Evolutionary conservation across 192 early-diverging fungal genomes (phyloP).

Genomic region (Fimicolochytrium jonesii): DNA sequence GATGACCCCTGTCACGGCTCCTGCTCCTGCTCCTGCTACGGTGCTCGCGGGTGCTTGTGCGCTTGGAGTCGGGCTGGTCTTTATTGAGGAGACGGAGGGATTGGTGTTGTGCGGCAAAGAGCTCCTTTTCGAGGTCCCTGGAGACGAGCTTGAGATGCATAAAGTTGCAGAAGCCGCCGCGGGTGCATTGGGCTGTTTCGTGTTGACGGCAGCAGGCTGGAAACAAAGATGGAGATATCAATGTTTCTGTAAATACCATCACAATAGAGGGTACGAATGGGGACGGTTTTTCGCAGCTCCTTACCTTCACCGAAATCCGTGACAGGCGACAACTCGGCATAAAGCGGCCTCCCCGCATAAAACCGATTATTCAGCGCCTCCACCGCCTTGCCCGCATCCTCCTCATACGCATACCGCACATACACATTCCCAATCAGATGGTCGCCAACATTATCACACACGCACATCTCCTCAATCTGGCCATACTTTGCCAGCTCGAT

Average conservation of each 20-base stretch:
- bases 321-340: constrained; percentile 94
- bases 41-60: no score
- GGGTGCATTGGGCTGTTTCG: constrained; percentile 89
- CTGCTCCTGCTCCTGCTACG: no score
- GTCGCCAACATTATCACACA: constrained; percentile 98
- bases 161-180: constrained; percentile 98
- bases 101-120: constrained; percentile 71
- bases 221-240: neutral
- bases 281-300: no score
- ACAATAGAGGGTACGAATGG: neutral
- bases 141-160: constrained; percentile 94
- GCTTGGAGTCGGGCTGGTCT: no score
- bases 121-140: constrained; percentile 69
- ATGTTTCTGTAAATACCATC: neutral
- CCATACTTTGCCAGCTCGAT: constrained; percentile 94
- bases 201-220: constrained; percentile 94
- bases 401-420: constrained; percentile 83
- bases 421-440: constrained; percentile 85
- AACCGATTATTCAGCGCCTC: constrained; percentile 91
- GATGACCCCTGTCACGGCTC: no score
- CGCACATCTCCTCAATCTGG: constrained; percentile 92
- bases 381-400: constrained; percentile 88
- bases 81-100: no score
- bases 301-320: constrained; percentile 89
- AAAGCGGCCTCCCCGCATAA: constrained; percentile 88